Conservation (phyloP, 2,329 filamentous ascomycete species). For the Diaporthe sp. region DNA sequence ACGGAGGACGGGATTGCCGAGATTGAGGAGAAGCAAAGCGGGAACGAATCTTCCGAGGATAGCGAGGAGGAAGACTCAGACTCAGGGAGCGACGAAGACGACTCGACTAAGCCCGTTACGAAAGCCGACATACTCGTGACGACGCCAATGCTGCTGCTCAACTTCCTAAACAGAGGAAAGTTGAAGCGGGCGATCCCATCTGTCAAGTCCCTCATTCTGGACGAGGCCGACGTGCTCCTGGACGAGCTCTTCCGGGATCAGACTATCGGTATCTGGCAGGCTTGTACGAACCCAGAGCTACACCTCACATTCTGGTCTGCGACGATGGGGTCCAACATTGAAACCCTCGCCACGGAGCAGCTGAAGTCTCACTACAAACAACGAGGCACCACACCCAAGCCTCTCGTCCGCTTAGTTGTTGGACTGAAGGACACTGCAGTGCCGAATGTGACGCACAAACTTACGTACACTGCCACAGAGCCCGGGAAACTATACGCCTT, state of each 20-base stretch:
- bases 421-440: slow-evolving; percentile 96
- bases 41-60: slow-evolving; percentile 52
- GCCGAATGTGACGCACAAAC: slow-evolving; percentile 89
- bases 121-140: slow-evolving; percentile 86
- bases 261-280: slow-evolving; percentile 86
- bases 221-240: slow-evolving; percentile 95
- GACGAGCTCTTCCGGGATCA: slow-evolving; percentile 93
- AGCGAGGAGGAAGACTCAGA: slow-evolving; percentile 52
- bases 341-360: slow-evolving; percentile 80
- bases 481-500: slow-evolving; percentile 93
- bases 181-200: slow-evolving; percentile 71
- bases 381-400: slow-evolving; percentile 57
- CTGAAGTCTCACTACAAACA: slow-evolving; percentile 67
- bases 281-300: slow-evolving; percentile 79
- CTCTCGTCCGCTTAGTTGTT: slow-evolving; percentile 88
- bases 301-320: slow-evolving; percentile 92
- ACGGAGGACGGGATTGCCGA: slow-evolving; percentile 56
- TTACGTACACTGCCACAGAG: slow-evolving; percentile 93
- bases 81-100: slow-evolving; percentile 48
- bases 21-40: slow-evolving; percentile 56
- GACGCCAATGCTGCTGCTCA: slow-evolving; percentile 83
- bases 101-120: slow-evolving; percentile 63
- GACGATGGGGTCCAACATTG: slow-evolving; percentile 95
- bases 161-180: slow-evolving; percentile 70
- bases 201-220: slow-evolving; percentile 83